Conservation (phyloP, 441 rosid genomes). For the Syzygium syzygioides region DNA sequence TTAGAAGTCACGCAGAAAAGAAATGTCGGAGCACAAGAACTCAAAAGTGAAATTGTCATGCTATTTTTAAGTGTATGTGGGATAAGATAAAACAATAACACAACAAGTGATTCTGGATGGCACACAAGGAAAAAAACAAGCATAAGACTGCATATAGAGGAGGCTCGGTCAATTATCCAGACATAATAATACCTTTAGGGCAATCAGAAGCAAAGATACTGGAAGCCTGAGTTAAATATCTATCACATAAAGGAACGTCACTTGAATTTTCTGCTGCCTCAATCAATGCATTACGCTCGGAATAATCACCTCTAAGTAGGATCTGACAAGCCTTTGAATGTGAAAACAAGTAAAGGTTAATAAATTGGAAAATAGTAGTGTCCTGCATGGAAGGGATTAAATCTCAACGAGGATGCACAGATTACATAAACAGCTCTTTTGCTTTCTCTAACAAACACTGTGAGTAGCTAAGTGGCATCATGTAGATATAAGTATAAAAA, state of each 20-base stretch:
- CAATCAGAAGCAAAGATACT: slow-evolving; percentile 39
- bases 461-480: background rate
- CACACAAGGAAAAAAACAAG: background rate
- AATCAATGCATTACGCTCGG: slow-evolving; percentile 41
- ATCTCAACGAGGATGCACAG: background rate
- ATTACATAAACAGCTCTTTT: background rate
- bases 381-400: background rate
- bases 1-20: background rate
- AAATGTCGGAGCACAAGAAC: background rate
- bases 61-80: background rate
- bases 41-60: background rate
- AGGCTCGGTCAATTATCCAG: background rate
- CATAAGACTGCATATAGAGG: background rate
- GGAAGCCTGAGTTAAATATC: slow-evolving; percentile 60
- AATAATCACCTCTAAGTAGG: slow-evolving; percentile 53
- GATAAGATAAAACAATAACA: background rate
- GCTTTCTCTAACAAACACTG: background rate
- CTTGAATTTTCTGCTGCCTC: slow-evolving; percentile 50
- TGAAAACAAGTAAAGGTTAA: background rate
- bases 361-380: background rate
- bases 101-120: background rate
- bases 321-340: slow-evolving; percentile 63
- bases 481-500: background rate
- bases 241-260: slow-evolving; percentile 42
- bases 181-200: slow-evolving; percentile 39